Conservation (phyloP, 108 stramenopile species). For the Epithemia pelagica region DNA sequence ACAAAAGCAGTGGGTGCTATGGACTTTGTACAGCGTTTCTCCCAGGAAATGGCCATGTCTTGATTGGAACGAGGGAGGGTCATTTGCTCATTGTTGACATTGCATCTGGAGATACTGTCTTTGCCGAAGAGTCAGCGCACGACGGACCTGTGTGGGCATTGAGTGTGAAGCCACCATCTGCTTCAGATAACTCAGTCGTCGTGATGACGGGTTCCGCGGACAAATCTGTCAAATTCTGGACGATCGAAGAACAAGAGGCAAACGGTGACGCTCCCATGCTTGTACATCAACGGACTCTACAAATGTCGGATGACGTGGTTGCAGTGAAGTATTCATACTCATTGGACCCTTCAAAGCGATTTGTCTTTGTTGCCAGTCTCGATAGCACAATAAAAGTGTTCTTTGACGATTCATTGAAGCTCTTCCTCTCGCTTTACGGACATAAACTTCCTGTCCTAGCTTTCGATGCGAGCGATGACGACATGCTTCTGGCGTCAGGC, state of each 20-base stretch:
- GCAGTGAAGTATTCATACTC: constrained; percentile 84
- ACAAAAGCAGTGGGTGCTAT: constrained; percentile 46
- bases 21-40: constrained; percentile 89
- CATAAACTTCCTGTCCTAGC: constrained; percentile 96
- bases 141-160: constrained; percentile 85
- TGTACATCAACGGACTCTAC: constrained; percentile 85
- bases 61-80: constrained; percentile 85
- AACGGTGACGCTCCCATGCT: constrained; percentile 56
- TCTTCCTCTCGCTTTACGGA: constrained; percentile 95
- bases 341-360: constrained; percentile 48
- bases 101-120: constrained; percentile 76
- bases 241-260: constrained; percentile 63
- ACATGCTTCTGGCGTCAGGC: constrained; percentile 87
- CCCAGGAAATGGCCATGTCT: constrained; percentile 82
- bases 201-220: constrained; percentile 91
- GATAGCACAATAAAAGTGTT: constrained; percentile 97
- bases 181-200: constrained; percentile 36
- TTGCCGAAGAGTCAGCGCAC: constrained; percentile 69
- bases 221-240: constrained; percentile 95
- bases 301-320: constrained; percentile 94
- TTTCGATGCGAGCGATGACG: constrained; percentile 92
- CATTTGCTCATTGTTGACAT: constrained; percentile 72
- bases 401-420: constrained; percentile 97
- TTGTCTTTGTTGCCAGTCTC: constrained; percentile 82
- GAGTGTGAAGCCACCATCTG: constrained; percentile 56